Evolutionary conservation across 257 asterid genomes (phyloP), one percentile per base, ranked within the genome.

Genomic region (Cordia subcordata): DNA sequence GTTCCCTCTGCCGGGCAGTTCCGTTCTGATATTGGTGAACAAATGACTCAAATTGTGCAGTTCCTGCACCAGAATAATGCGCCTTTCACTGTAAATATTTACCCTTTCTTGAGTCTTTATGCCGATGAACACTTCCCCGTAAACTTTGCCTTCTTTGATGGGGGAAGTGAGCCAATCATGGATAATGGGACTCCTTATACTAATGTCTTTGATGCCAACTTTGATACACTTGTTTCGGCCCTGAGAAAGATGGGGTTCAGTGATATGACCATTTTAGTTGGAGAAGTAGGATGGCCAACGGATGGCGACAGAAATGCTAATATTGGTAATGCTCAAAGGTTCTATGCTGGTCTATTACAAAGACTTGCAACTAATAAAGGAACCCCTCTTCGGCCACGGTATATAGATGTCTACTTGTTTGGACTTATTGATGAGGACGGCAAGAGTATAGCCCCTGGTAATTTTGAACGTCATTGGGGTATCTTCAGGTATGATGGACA

Each of bases 231-330:
- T 65, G 92, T 79, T 33, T 77, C 95, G 0, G 63, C 95, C 0
- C 75, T 86, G n/a, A 77, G 49, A 60, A 88, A 86, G 8, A 23
- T 68, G 20, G 91, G 88, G 0, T 62, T 37, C 9, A 87, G 92
- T 4, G 86, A 83, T 15, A 77, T 86, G 89, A 40, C 81, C 61
- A 75, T 86, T 53, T 70, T 86, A 4, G 89, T 83, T 4, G 95
- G 95, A 62, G 93, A 86, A 76, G 95, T 83, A 50, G 95, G 95
- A 37, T 86, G 95, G 95, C 95, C 95, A 0, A 86, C 93, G 0
- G 81, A 81, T 42, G 95, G 93, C 33, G 89, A 83, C 69, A 70
- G 54, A 62, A 79, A 85, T 8, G 95, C 86, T 64, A 85, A 83
- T 58, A 49, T 69, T 21, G 68, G 79, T 68, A 68, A 39, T 18